Base-by-base conservation (phyloP, 2,329 filamentous ascomycete species). In the Xylariaceae sp. region DNA sequence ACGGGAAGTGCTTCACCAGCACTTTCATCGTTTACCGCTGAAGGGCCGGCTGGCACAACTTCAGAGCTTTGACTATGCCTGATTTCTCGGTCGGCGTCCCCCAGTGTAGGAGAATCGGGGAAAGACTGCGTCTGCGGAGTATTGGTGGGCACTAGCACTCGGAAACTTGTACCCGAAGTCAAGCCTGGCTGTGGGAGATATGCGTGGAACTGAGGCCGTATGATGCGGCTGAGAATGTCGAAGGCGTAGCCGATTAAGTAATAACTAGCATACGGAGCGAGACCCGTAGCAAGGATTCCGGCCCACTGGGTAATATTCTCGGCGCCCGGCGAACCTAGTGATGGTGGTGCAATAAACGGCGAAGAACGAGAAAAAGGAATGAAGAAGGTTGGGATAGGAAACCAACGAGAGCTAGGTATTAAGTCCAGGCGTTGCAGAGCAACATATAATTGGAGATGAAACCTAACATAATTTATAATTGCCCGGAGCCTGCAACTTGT, bases 341-440 rank as follows among this genome's bases (percentile, higher is more conserved):
- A 67, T 2, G 76, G 73, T 1, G 78, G 79, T 0, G 76, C 66
- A 1, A 70, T 65, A 26, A 82, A 76, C 0, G 78, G 79, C 0
- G 80, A 83, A 12, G 73, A 67, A 7, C 69, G 61, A 12, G 77
- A 76, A 45, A 82, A 83, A 0, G 81, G 80, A 16, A 84, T 62
- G 59, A 83, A 83, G 64, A 77, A 84, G 5, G 65, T 70, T 36
- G 70, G 68, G 7, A 63, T 66, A 0, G 81, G 80, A 2, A 83
- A 65, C 66, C 66, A 69, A 7, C 67, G 68, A 12, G 60, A 70
- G 12, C 68, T 64, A 0, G 77, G 67, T 41, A 77, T 67, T 13
- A 84, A 66, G 6, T 76, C 76, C 7, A 80, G 67, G 45, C 78
- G 72, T 58, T 83, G 80, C 42, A 83, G 67, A 19, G 76, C 75